Percentiles rank a stretch among this genome's conserved stretches.
These are phyloP conservation scores for Talaromyces pinophilus DNA, from an alignment of 2,329 filamentous ascomycete genomes.

Conservation along the genomic window DNA sequence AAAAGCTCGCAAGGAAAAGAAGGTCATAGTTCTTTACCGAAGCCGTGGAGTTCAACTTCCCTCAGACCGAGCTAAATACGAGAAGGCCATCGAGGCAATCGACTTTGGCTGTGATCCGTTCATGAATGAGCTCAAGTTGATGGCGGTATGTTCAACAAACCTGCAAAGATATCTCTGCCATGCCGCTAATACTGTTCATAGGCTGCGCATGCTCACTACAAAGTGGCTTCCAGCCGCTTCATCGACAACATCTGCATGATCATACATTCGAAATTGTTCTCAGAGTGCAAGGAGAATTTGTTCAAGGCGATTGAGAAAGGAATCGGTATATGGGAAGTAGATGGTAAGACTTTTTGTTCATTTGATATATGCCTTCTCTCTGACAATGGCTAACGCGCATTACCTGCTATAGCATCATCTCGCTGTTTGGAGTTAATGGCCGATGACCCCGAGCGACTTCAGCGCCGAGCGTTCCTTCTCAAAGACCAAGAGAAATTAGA, in stretches of 20 bases:
- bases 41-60: conserved; percentile 1
- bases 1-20: conserved; percentile 6
- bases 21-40: background rate
- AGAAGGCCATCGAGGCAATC: conserved; percentile 25
- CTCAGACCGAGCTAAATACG: conserved; percentile 2
- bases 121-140: conserved; percentile 42
- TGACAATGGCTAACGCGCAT: background rate
- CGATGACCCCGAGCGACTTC: conserved; percentile 39
- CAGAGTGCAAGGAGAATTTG: conserved; percentile 38
- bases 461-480: conserved; percentile 32
- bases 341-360: conserved; percentile 29
- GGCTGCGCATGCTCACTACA: conserved; percentile 43
- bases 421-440: conserved; percentile 41
- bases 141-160: conserved; percentile 39
- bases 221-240: conserved; percentile 42
- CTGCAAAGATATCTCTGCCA: background rate
- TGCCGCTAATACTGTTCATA: conserved; percentile 27
- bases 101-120: conserved; percentile 38
- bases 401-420: conserved; percentile 33
- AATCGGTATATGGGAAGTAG: conserved; percentile 34
- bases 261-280: conserved; percentile 39
- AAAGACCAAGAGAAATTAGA: conserved; percentile 39
- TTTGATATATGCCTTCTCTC: too few relatives aligned
- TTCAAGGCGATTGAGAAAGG: conserved; percentile 33
- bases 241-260: conserved; percentile 43